Conservation (phyloP, 2,329 filamentous ascomycete species). For the Stagonosporopsis cucurbitacearum region DNA sequence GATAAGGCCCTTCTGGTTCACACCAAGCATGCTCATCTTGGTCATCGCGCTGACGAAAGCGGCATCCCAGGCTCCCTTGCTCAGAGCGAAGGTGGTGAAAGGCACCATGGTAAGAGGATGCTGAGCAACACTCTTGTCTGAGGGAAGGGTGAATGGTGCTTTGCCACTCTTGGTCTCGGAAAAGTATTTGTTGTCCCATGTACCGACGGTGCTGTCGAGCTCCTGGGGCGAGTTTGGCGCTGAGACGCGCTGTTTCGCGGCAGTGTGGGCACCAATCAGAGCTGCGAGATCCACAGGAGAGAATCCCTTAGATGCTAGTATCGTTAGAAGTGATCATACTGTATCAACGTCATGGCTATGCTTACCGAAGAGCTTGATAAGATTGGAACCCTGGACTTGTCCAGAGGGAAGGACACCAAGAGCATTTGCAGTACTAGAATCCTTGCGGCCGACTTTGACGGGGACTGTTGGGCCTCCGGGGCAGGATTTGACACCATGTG, state of each 20-base stretch:
- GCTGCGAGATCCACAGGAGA: slow-evolving; percentile 47
- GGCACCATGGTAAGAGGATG: slow-evolving; percentile 28
- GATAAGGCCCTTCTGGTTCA: slow-evolving; percentile 26
- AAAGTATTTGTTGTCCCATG: slow-evolving; percentile 49
- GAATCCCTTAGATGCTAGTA: slow-evolving; percentile 44
- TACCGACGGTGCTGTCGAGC: slow-evolving; percentile 46
- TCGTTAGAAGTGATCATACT: background rate
- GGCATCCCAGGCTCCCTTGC: slow-evolving; percentile 37
- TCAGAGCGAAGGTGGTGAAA: slow-evolving; percentile 34
- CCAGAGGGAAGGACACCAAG: slow-evolving; percentile 33
- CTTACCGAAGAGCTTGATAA: slow-evolving; percentile 43
- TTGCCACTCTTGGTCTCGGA: slow-evolving; percentile 37
- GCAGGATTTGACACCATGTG: slow-evolving; percentile 47
- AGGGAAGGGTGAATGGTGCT: slow-evolving; percentile 38
- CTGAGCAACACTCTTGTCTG: slow-evolving; percentile 39
- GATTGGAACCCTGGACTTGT: slow-evolving; percentile 19
- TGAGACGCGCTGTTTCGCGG: slow-evolving; percentile 39
- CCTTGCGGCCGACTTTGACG: slow-evolving; percentile 43
- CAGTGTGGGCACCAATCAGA: slow-evolving; percentile 47
- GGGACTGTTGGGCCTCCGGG: slow-evolving; percentile 44
- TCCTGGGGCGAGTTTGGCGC: slow-evolving; percentile 35
- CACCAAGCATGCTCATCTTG: slow-evolving; percentile 48
- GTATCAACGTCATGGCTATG: too few relatives aligned
- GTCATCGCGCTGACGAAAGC: slow-evolving; percentile 46
- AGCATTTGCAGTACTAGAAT: slow-evolving; percentile 33